Conservation (phyloP, 768 basidiomycete genomes). For the Pluteus cervinus region DNA sequence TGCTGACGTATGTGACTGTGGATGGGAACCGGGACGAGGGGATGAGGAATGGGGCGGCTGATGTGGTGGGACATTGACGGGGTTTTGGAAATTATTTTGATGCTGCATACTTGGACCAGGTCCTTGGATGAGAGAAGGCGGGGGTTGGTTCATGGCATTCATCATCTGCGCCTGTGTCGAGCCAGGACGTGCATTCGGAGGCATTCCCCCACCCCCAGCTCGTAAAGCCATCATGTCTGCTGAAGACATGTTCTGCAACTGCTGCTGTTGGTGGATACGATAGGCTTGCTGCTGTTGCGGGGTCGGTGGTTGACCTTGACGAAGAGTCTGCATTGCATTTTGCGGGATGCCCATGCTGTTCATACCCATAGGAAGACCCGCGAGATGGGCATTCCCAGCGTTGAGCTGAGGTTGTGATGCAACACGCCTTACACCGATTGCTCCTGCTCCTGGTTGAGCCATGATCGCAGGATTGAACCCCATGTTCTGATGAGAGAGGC, state of each 20-base stretch:
- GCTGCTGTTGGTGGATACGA: conserved; percentile 26
- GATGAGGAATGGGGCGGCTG: conserved; percentile 34
- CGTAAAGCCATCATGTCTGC: too few species aligned
- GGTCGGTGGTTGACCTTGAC: conserved; percentile 22
- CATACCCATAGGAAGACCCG: conserved; percentile 25
- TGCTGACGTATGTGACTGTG: conserved; percentile 34
- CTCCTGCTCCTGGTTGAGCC: conserved; percentile 27
- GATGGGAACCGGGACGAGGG: conserved; percentile 31
- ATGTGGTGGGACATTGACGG: conserved; percentile 32
- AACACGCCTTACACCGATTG: conserved; percentile 43
- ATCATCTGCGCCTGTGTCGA: conserved; percentile 44
- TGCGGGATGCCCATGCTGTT: conserved; percentile 35
- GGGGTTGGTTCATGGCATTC: conserved; percentile 34
- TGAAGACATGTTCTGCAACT: conserved; percentile 26
- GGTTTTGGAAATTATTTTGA: conserved; percentile 31
- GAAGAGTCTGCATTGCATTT: conserved; percentile 30
- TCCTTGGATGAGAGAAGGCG: conserved; percentile 20
- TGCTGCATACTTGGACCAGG: conserved; percentile 30
- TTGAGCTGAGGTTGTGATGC: conserved; percentile 50
- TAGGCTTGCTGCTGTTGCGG: conserved; percentile 26
- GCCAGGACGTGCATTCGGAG: conserved; percentile 36
- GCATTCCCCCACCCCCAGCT: conserved; percentile 27
- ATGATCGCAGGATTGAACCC: conserved; percentile 38
- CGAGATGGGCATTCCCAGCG: conserved; percentile 27
- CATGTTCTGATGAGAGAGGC: conserved; percentile 27